These are phyloP conservation scores for Fusarium pilosicola DNA, from an alignment of 2,329 filamentous ascomycete species.

Conservation along the genomic window DNA sequence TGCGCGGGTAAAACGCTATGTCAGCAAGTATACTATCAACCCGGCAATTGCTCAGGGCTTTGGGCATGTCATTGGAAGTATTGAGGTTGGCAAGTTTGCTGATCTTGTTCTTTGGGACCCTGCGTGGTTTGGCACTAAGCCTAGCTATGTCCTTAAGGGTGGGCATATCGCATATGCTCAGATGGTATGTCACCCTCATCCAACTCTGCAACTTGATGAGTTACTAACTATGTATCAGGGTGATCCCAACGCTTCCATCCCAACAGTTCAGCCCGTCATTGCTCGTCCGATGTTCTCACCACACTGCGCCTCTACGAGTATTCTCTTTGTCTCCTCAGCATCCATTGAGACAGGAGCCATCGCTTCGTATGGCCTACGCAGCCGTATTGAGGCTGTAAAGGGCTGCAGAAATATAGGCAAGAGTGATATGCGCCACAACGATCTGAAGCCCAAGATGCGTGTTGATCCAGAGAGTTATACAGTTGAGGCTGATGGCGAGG, in stretches of 20 bases:
- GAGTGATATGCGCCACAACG: slow-evolving; percentile 90
- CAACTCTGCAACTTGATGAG: neutral
- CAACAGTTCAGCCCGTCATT: slow-evolving; percentile 85
- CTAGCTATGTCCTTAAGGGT: slow-evolving; percentile 82
- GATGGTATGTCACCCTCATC: slow-evolving; percentile 70
- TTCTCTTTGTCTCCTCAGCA: slow-evolving; percentile 84
- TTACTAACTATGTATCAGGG: slow-evolving; percentile 59
- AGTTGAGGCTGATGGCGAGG: slow-evolving; percentile 84
- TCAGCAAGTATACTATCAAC: slow-evolving; percentile 97
- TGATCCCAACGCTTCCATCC: slow-evolving; percentile 85
- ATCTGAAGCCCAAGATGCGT: slow-evolving; percentile 83
- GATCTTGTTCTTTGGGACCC: slow-evolving; percentile 91
- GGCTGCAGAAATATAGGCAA: slow-evolving; percentile 81
- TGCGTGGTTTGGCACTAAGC: slow-evolving; percentile 88
- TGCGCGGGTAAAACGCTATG: slow-evolving; percentile 89
- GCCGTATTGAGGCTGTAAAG: slow-evolving; percentile 82
- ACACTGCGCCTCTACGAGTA: slow-evolving; percentile 74
- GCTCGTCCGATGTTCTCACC: slow-evolving; percentile 88
- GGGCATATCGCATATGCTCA: slow-evolving; percentile 84
- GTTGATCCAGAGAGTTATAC: slow-evolving; percentile 92
- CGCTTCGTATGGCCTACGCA: slow-evolving; percentile 77
- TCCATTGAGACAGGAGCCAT: slow-evolving; percentile 75
- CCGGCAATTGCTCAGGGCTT: slow-evolving; percentile 92
- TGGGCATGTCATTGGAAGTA: slow-evolving; percentile 83
- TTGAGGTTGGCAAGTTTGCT: slow-evolving; percentile 90